Evolutionary conservation across 768 basidiomycete species (phyloP), one percentile per base, ranked within the genome.

Genomic region (Hortiboletus campestris): DNA sequence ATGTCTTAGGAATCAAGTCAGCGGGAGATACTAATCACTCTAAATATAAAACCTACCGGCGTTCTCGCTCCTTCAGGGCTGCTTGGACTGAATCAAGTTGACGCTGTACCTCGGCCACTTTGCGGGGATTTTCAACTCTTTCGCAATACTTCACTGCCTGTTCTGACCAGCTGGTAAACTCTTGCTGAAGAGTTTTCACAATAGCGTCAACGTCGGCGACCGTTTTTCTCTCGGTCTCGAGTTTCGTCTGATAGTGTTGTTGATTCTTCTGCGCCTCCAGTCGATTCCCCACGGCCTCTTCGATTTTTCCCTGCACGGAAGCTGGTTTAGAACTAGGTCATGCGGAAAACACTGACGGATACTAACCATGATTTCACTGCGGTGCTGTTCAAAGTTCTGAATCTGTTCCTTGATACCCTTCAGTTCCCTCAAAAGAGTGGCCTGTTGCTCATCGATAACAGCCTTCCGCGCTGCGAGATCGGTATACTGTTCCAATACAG

Each of bases 61-160:
- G 81, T 68, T 88, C 86, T 28, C 86, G 81, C 61, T 85, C 83
- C 55, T 82, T 76, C 59, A 95, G 67, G 1, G 89, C 86, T 28
- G 75, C 76, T 61, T 86, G 74, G 4, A 87, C 80, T 3, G 84
- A 83, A 0, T 86, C 78, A 28, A 94, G 76, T 46, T 81, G 75
- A 11, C 82, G 79, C 49, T 89, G 65, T 28, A 95, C 77, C 4
- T 72, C 77, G 0, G 80, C 78, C 0, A 76, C 73, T 49, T 76
- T 78, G 20, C 92, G 83, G 19, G 83, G 84, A 52, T 83, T 83
- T 13, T 75, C 73, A 25, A 85, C 74, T 16, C 76, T 78, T 19
- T 74, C 78, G 55, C 86, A 91, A 62, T 83, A 85, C 63, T 84
- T 69, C 20, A 76, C 67, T 16, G 91, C 93, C 40, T 81, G 81